Base-by-base conservation (phyloP, 106 monocot species). In the Narthecium ossifragum region DNA sequence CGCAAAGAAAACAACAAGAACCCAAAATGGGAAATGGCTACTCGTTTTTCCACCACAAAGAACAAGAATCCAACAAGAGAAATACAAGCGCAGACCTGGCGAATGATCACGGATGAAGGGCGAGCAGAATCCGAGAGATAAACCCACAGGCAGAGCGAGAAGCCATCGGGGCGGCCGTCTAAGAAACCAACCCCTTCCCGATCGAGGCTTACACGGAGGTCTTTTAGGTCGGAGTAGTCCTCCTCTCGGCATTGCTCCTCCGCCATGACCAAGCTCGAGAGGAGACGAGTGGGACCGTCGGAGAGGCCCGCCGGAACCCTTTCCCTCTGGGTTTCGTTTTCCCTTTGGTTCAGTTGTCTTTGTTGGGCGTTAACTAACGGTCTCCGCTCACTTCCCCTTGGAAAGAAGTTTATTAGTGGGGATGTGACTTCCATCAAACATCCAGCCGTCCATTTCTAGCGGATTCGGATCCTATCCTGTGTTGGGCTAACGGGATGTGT, bases 71-170 rank as follows among this genome's bases (percentile, higher is more conserved):
- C 9, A 15, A 14, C 39, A 28, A 56, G n/a, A 39, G 24, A 22
- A 39, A 20, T 25, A 54, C 27, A 58, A 26, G 38, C 5, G 21
- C 8, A 39, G 15, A 90, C 89, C 81, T 85, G 85, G 32, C 58
- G 60, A 41, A 90, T 74, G 58, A 90, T 69, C 32, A 85, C 62
- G 17, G 89, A 63, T 31, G 77, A 73, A 54, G 84, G 58, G 8
- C 55, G 72, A 33, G 78, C 55, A 7, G 84, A 81, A 51, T 46
- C 63, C 15, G 78, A 51, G 54, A 85, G 73, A 69, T 90, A 90
- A 61, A 90, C 55, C 89, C 89, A 90, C 34, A 90, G 56, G 69
- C 66, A 78, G 24, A 90, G 66, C 8, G 78, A 66, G 70, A 84
- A 85, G 30, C 83, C 80, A 31, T 46, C 56, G 37, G 24, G 46